Base-by-base conservation (phyloP, 2,329 filamentous ascomycete genomes). In the Peltaster fructicola region DNA sequence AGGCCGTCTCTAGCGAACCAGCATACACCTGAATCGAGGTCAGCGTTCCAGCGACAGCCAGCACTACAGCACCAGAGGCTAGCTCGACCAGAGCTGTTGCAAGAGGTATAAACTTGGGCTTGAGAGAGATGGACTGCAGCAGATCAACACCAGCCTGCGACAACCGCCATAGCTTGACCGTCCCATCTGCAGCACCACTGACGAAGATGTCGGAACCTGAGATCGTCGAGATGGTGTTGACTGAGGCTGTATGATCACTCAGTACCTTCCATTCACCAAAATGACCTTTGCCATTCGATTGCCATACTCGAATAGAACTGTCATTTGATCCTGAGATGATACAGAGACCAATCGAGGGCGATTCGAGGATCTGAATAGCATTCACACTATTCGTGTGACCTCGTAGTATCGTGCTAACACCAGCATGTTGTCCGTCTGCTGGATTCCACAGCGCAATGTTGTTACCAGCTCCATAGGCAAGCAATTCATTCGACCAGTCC, bases 401-500 rank as follows among this genome's bases (percentile, higher is more conserved):
- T 17, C 63, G 62, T 16, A 95, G 57, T 2, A 92, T 58, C 1
- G 53, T 50, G 24, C 60, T 61, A 8, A 92, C 59, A 5, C 85
- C 84, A 10, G 41, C 45, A 13, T 56, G 40, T 14, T 47, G 38
- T 15, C 44, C 35, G 30, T 63, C 56, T 52, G 65, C 29, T 8
- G 82, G 82, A 45, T 71, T 61, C 88, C 88, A 98, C 19, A 95
- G 47, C 20, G 82, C 85, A 39, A 98, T 65, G 53, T 88, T 88
- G 39, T 73, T 72, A 51, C 90, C 80, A 6, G 84, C 75, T 15
- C 88, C 88, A 55, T 80, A 98, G 15, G 82, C 88, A 26, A 98
- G 60, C 21, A 82, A 48, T 7, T 76, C 78, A 34, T 49, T 44
- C 10, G 63, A 55, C 88, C 88, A 98, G 54, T 95, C 85, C 14